phyloP scores from a whole-genome alignment of 1,139 yeast species.

The Kodamaea ohmeri region DNA sequence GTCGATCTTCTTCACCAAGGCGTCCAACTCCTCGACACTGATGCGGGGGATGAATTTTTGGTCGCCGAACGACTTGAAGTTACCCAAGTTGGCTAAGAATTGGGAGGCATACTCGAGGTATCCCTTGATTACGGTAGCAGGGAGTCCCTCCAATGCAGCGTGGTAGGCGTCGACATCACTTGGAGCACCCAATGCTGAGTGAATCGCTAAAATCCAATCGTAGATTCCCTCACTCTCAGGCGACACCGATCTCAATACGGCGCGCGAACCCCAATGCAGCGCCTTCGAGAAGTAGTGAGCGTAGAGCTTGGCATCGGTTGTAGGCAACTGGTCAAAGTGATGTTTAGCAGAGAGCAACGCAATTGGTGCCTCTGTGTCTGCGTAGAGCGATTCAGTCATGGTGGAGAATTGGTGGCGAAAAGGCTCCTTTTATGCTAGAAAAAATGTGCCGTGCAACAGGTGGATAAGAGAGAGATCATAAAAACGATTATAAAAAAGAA shows the following conservation, averaged over 20 bases:
- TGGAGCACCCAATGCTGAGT: conserved; percentile 50
- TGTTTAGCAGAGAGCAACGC: conserved; percentile 42
- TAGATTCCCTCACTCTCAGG: conserved; percentile 75
- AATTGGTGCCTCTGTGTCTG: conserved; percentile 47
- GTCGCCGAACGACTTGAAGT: conserved; percentile 88
- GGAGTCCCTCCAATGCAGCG: conserved; percentile 21
- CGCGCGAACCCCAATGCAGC: conserved; percentile 78
- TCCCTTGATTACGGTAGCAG: conserved; percentile 34
- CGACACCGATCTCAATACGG: conserved; percentile 78
- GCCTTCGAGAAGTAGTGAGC: conserved; percentile 85
- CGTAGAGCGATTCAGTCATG: conserved; percentile 14
- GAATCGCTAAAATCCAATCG: conserved; percentile 62
- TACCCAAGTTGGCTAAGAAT: conserved; percentile 77
- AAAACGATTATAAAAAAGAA: not conserved
- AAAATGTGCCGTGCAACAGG: conserved; percentile 5
- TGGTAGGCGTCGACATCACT: conserved; percentile 41
- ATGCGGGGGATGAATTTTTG: conserved; percentile 75
- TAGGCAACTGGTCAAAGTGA: conserved; percentile 41
- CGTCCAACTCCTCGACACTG: conserved; percentile 44
- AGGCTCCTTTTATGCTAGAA: not conserved
- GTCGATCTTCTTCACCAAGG: conserved; percentile 42
- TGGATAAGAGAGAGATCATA: not conserved
- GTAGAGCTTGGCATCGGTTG: conserved; percentile 46
- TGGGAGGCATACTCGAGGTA: conserved; percentile 81
- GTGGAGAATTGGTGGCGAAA: not conserved